phyloP scores from a whole-genome alignment of 1,284 basidiomycete species.

The Ganoderma sinense region DNA sequence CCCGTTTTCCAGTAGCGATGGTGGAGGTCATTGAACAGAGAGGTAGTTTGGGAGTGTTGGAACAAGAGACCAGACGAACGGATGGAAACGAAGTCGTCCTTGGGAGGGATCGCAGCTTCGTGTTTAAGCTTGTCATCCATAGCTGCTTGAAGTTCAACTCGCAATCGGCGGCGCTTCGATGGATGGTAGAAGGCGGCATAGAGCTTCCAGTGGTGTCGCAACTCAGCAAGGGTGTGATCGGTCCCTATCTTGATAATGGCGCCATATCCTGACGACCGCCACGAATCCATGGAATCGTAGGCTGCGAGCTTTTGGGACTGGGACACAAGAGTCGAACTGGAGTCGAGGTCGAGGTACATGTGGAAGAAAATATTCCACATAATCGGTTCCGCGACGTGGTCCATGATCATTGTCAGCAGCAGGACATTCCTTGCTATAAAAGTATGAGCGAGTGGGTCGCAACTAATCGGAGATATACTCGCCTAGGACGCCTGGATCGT shows the following conservation, averaged over 20 bases:
- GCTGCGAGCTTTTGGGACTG: slow-evolving; percentile 55
- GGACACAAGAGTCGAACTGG: slow-evolving; percentile 46
- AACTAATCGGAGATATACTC: not conserved
- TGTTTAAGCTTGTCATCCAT: slow-evolving; percentile 14
- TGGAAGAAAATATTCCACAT: slow-evolving; percentile 70
- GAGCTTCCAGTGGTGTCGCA: slow-evolving; percentile 51
- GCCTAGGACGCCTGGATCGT: slow-evolving; percentile 66
- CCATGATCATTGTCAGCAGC: slow-evolving; percentile 45
- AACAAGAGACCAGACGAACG: not conserved
- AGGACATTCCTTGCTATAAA: slow-evolving; percentile 50
- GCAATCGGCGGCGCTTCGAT: slow-evolving; percentile 14
- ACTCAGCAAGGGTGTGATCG: slow-evolving; percentile 49
- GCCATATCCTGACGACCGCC: slow-evolving; percentile 53
- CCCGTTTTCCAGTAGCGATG: slow-evolving; percentile 53
- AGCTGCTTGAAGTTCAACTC: slow-evolving; percentile 29
- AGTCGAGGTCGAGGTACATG: slow-evolving; percentile 53
- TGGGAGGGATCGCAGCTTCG: not conserved
- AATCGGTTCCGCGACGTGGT: slow-evolving; percentile 31
- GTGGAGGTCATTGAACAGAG: not conserved
- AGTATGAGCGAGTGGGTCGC: not conserved
- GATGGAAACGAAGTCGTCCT: not conserved
- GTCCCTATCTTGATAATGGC: slow-evolving; percentile 46
- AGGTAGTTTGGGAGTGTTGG: not conserved
- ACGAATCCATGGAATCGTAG: slow-evolving; percentile 46
- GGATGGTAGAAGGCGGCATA: slow-evolving; percentile 26